Base-by-base conservation (phyloP, 2,329 filamentous ascomycete species). In the Ophiognomonia clavigignenti-juglandacearum region DNA sequence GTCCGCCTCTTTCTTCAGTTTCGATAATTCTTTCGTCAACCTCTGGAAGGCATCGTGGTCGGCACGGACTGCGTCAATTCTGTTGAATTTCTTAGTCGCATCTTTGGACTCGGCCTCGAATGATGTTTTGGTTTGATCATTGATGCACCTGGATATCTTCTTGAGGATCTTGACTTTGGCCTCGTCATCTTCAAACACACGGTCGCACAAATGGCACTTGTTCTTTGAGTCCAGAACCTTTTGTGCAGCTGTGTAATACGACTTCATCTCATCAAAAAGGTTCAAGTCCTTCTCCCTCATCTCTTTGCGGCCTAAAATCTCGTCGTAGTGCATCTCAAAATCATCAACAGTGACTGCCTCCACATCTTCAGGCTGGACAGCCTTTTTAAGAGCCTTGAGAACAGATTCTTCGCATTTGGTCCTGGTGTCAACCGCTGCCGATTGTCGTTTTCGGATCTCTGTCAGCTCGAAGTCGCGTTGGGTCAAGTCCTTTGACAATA, bases 41-140 rank as follows among this genome's bases (percentile, higher is more conserved):
- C 86, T 80, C 49, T 80, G 71, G 67, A 86, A 92, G 0, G 80
- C 82, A 50, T 96, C 89, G 59, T 87, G 89, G 50, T 82, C 76
- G 4, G 81, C 73, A 26, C 81, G 78, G 20, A 80, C 84, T 7
- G 74, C 76, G 45, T 80, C 78, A 35, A 88, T 75, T 43, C 70
- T 73, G 42, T 79, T 74, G 7, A 88, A 65, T 27, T 77, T 71
- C 29, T 42, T 39, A 27, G 41, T 29, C 18, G 31, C 44, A 16
- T 44, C 47, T 8, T 29, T 34, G 13, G 48, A 64, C 62, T 47
- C 74, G 68, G 7, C 62, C 53, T 29, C 54, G 22, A 64, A 41
- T 35, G 82, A 75, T 34, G 80, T 69, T 43, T 87, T 78, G 35
- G 80, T 75, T 46, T 81, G 77, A 27, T 81, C 81, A 36, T 80